phyloP scores from a whole-genome alignment of 352 stramenopile genomes.

The Phytopythium kandeliae region DNA sequence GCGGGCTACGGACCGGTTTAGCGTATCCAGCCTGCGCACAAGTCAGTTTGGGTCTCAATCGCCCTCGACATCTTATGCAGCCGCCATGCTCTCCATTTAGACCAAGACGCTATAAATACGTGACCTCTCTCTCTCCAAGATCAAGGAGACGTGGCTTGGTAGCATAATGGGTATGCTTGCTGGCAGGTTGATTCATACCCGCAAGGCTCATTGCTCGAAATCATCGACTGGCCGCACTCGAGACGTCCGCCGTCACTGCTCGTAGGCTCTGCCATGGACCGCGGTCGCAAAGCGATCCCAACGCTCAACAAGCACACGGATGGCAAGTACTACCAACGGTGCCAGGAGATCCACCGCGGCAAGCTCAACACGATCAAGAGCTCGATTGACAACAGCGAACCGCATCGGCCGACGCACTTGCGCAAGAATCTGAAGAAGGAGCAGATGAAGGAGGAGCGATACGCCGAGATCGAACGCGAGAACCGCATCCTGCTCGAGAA shows the following conservation, averaged over 20 bases:
- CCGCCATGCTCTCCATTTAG: neutral
- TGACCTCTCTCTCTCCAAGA: neutral
- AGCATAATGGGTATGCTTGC: neutral
- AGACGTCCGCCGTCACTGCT: neutral
- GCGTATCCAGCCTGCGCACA: neutral
- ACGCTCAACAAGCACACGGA: slow-evolving; percentile 88
- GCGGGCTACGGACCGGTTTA: neutral
- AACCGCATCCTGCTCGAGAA: slow-evolving; percentile 97
- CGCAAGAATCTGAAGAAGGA: slow-evolving; percentile 96
- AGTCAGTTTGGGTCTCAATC: neutral
- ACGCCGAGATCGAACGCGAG: slow-evolving; percentile 94
- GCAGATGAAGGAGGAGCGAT: slow-evolving; percentile 95
- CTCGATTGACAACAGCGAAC: slow-evolving; percentile 92
- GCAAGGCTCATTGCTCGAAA: slow-evolving; percentile 3
- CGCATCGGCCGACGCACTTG: slow-evolving; percentile 88
- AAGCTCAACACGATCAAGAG: slow-evolving; percentile 90
- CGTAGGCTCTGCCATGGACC: slow-evolving; percentile 53
- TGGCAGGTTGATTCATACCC: too few relatives aligned
- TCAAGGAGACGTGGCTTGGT: neutral
- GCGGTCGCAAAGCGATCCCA: slow-evolving; percentile 77
- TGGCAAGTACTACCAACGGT: slow-evolving; percentile 83
- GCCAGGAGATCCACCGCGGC: slow-evolving; percentile 74
- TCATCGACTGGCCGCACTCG: neutral
- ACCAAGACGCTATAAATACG: neutral
- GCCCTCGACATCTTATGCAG: neutral